These are phyloP conservation scores for Globisporangium polare DNA, from an alignment of 352 stramenopile species.

Conservation along the genomic window DNA sequence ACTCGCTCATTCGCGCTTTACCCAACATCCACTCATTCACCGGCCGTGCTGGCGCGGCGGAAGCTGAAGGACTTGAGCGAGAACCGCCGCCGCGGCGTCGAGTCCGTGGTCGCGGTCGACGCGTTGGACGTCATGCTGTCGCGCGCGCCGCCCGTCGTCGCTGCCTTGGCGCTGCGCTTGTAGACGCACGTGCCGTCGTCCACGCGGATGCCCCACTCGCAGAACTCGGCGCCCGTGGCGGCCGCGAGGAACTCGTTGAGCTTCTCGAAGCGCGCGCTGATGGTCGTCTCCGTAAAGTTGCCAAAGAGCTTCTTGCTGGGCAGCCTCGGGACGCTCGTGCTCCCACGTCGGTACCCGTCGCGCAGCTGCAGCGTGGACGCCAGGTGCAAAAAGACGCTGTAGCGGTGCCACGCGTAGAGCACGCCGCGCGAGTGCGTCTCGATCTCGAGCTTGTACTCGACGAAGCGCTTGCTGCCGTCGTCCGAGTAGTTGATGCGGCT, in stretches of 20 bases:
- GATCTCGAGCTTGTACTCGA: constrained; percentile 53
- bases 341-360: constrained; percentile 29
- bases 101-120: constrained; percentile 16
- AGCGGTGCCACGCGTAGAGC: constrained; percentile 45
- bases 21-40: too few relatives aligned
- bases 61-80: constrained; percentile 30
- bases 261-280: constrained; percentile 38
- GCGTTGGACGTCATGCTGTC: constrained; percentile 17
- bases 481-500: constrained; percentile 15
- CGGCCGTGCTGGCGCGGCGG: constrained; percentile 22
- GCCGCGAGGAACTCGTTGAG: constrained; percentile 45
- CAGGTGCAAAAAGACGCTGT: constrained; percentile 43
- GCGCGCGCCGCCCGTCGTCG: neutral
- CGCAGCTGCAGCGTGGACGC: constrained; percentile 34
- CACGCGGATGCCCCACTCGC: constrained; percentile 48
- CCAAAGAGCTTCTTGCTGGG: constrained; percentile 44
- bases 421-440: constrained; percentile 38
- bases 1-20: neutral
- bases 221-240: constrained; percentile 35
- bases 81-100: constrained; percentile 19
- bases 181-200: constrained; percentile 46
- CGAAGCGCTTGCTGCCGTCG: constrained; percentile 20
- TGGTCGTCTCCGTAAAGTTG: constrained; percentile 34
- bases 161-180: constrained; percentile 33
- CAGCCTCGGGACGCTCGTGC: constrained; percentile 26